Percentiles rank a stretch among this genome's conserved stretches.
These are phyloP conservation scores for Zizania latifolia DNA, from an alignment of 176 grass and related monocot genomes.

Conservation along the genomic window DNA sequence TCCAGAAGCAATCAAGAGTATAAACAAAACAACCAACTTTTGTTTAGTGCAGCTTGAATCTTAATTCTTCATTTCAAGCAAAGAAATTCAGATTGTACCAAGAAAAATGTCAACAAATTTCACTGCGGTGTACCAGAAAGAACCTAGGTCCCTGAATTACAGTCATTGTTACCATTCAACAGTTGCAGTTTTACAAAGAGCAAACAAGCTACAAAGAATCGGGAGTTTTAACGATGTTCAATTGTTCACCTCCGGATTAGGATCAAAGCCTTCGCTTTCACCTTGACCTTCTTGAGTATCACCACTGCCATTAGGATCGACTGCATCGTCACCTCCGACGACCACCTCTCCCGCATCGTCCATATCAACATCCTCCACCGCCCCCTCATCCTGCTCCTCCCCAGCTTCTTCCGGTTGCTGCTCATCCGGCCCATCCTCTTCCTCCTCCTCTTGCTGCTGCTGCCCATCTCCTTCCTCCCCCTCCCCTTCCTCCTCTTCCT, in stretches of 20 bases:
- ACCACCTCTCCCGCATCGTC: conserved; percentile 38
- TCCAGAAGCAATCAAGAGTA: background rate
- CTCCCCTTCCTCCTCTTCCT: background rate
- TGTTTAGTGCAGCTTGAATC: background rate
- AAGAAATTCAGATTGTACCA: too few species aligned
- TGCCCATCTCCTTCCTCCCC: background rate
- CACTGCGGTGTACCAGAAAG: too few species aligned
- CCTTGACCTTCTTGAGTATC: conserved; percentile 45
- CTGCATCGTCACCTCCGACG: conserved; percentile 3
- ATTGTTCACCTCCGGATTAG: conserved; percentile 38
- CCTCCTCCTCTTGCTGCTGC: background rate
- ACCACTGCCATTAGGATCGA: background rate
- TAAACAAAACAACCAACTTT: background rate
- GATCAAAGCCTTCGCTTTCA: conserved; percentile 41
- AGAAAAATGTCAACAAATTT: too few species aligned
- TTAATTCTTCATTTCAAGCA: background rate
- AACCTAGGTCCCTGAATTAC: background rate
- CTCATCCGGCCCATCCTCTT: too few species aligned
- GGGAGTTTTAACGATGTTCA: background rate
- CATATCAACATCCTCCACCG: conserved; percentile 37
- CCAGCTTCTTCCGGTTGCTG: too few species aligned
- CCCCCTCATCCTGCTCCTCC: conserved; percentile 37
- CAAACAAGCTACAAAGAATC: background rate
- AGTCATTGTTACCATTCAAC: background rate
- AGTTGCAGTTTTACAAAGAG: background rate